A percentile compares a stretch with the other conserved stretches of the same genome.
Evolutionary conservation across 2,329 filamentous ascomycete species (phyloP).

Genomic region (Furcasterigmium furcatum): DNA sequence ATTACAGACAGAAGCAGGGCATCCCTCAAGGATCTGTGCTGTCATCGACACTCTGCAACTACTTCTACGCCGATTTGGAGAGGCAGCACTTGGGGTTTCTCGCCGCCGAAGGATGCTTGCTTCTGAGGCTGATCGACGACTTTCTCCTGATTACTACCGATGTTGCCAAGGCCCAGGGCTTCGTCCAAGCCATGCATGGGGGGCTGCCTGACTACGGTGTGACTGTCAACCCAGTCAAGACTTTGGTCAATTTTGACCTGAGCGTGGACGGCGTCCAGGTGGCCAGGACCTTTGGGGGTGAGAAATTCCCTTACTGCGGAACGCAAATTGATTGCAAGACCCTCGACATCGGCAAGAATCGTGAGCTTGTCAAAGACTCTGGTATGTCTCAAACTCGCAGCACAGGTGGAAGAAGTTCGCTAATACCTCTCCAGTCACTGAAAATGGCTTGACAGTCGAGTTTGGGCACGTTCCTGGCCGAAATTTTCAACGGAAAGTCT

Average conservation of each 20-base stretch:
- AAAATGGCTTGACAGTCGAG: slow-evolving; percentile 77
- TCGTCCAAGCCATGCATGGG: slow-evolving; percentile 76
- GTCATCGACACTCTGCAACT: slow-evolving; percentile 85
- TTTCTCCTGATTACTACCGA: slow-evolving; percentile 84
- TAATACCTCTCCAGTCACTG: slow-evolving; percentile 41
- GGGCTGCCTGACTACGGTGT: slow-evolving; percentile 82
- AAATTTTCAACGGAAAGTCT: slow-evolving; percentile 75
- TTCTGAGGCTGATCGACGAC: slow-evolving; percentile 86
- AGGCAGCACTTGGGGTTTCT: slow-evolving; percentile 66
- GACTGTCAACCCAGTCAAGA: slow-evolving; percentile 72
- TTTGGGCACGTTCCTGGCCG: slow-evolving; percentile 68
- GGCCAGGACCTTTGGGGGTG: slow-evolving; percentile 35
- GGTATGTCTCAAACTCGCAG: slow-evolving; percentile 36
- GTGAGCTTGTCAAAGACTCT: slow-evolving; percentile 44
- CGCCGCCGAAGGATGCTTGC: slow-evolving; percentile 51
- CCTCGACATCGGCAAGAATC: slow-evolving; percentile 71
- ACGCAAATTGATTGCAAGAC: slow-evolving; percentile 70
- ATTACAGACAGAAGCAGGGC: slow-evolving; percentile 81
- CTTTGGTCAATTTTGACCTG: slow-evolving; percentile 78
- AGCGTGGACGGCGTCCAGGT: slow-evolving; percentile 50
- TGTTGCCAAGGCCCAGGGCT: slow-evolving; percentile 61
- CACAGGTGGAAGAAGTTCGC: background rate
- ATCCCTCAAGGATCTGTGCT: slow-evolving; percentile 93
- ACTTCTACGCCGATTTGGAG: slow-evolving; percentile 92
- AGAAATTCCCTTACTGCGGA: slow-evolving; percentile 86